Base-by-base conservation (phyloP, 495 filamentous ascomycete genomes). In the Xylaria longipes region DNA sequence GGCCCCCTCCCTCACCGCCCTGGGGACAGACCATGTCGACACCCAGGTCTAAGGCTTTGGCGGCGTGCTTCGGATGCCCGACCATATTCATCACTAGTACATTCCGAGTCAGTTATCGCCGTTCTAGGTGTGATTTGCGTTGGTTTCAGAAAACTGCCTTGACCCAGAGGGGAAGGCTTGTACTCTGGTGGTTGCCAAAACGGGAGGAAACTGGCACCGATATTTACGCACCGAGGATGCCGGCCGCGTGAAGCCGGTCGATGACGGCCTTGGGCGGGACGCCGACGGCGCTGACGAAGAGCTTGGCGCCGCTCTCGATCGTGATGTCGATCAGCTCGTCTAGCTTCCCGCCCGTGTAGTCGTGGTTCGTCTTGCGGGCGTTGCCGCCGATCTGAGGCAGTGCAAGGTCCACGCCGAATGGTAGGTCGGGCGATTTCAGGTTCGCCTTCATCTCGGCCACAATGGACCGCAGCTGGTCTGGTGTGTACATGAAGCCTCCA, bases 21-120 rank as follows among this genome's bases (percentile, higher is more conserved):
- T 95, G 92, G 39, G 92, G 89, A 74, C 93, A 96, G 11, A 97
- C 89, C 77, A 97, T 90, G 79, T 97, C 94, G 20, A 94, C 92
- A 14, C 94, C 94, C 0, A 89, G 85, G 50, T 91, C 87, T 5
- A 97, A 84, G 35, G 94, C 94, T 84, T 97, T 96, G 75, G 88
- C 86, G 0, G 94, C 94, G 79, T 97, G 94, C 75, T 89, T 91
- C n/a, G 94, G 94, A 62, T 91, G 89, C 0, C 94, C 94, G n/a
- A 97, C 94, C 94, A 97, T 97, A 78, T 97, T 97, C 94, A 97
- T 97, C 29, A 97, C 84, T 58, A 95, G n/a, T n/a, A n/a, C n/a
- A n/a, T n/a, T n/a, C n/a, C n/a, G n/a, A n/a, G n/a, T n/a, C n/a
- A n/a, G n/a, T n/a, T n/a, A n/a, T n/a, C n/a, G n/a, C n/a, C n/a